A percentile compares a stretch with the other conserved stretches of the same genome.
phyloP scores from a whole-genome alignment of 768 basidiomycete genomes.

The Leccinum fibrillosum region DNA sequence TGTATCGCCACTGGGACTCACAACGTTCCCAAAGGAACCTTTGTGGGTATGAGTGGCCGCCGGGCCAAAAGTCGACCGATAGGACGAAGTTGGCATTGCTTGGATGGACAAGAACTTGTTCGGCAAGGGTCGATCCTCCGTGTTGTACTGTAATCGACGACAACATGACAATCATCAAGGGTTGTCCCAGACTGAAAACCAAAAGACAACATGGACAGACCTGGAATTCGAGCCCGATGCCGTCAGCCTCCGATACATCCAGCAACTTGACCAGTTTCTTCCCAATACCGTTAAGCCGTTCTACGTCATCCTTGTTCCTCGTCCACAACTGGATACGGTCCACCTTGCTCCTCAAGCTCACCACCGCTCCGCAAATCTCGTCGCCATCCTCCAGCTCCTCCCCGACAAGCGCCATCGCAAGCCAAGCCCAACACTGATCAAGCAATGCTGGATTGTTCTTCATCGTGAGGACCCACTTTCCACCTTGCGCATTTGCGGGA shows the following conservation, averaged over 20 bases:
- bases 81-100: constrained; percentile 61
- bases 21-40: constrained; percentile 15
- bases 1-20: constrained; percentile 24
- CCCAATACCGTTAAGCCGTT: constrained; percentile 80
- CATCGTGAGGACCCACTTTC: constrained; percentile 96
- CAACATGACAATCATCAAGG: not conserved
- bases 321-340: constrained; percentile 94
- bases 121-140: constrained; percentile 77
- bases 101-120: constrained; percentile 85
- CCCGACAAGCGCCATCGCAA: constrained; percentile 86
- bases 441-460: constrained; percentile 74
- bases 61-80: constrained; percentile 61
- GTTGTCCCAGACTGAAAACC: not conserved
- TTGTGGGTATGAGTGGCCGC: constrained; percentile 22
- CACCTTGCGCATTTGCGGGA: constrained; percentile 84
- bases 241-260: constrained; percentile 80
- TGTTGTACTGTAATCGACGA: constrained; percentile 59
- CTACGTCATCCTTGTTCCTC: constrained; percentile 79
- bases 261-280: constrained; percentile 78
- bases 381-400: constrained; percentile 63
- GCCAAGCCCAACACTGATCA: constrained; percentile 87
- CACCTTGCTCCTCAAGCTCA: constrained; percentile 80
- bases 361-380: constrained; percentile 82
- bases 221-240: constrained; percentile 89
- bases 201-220: constrained; percentile 45